Conservation (phyloP, 139 green algal species). For the Auxenochlorella pyrenoidosa region DNA sequence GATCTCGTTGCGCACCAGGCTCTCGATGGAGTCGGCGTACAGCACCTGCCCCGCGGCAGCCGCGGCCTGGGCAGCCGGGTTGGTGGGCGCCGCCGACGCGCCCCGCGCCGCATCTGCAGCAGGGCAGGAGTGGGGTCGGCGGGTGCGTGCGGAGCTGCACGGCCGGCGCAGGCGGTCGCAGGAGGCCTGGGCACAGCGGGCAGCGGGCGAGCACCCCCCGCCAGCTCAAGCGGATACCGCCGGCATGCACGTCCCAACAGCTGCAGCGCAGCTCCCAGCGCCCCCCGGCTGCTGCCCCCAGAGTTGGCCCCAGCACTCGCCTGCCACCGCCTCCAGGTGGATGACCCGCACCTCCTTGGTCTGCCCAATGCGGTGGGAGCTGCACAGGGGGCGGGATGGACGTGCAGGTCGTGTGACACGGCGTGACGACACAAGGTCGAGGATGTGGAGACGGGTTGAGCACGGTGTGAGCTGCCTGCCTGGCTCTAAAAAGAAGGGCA, state of each 20-base stretch:
- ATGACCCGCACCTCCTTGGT: constrained; percentile 92
- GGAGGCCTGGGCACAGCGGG: too few species aligned
- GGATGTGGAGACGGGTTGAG: background rate
- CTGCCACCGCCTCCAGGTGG: constrained; percentile 90
- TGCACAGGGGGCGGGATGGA: background rate
- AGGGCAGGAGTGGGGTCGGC: background rate
- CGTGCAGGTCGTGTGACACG: background rate
- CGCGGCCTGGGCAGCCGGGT: background rate
- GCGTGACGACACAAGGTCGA: background rate
- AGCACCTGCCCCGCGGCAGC: background rate
- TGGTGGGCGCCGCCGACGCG: background rate
- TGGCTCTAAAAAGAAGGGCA: background rate
- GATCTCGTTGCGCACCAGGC: constrained; percentile 94
- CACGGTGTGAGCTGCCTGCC: background rate
- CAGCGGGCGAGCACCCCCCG: too few species aligned
- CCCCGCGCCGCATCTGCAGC: background rate
- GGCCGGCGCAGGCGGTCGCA: background rate
- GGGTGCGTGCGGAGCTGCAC: background rate
- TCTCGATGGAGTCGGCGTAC: constrained; percentile 94
- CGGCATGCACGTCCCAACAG: too few species aligned
- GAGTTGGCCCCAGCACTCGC: constrained; percentile 42
- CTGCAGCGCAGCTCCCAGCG: too few species aligned
- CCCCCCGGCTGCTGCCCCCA: too few species aligned
- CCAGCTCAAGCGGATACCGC: too few species aligned
- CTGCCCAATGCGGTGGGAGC: constrained; percentile 95